These are phyloP conservation scores for Cyclospora cayetanensis DNA, from an alignment of 169 alveolate genomes.

Conservation along the genomic window DNA sequence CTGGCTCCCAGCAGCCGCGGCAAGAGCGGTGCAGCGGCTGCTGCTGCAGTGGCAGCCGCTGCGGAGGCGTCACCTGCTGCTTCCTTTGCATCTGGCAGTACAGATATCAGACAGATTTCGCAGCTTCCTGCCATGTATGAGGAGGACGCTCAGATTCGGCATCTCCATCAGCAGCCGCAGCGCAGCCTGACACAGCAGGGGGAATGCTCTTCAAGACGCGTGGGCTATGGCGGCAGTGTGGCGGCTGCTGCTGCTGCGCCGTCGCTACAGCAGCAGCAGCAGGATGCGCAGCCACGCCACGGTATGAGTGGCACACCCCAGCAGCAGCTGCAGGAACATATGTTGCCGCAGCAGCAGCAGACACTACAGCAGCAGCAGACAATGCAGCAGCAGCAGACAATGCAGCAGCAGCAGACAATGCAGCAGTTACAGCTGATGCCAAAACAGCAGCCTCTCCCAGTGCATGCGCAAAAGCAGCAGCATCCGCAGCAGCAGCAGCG, in stretches of 20 bases:
- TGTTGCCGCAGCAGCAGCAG: conserved; percentile 36
- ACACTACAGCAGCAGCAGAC: not conserved
- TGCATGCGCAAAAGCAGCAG: not conserved
- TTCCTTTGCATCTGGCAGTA: conserved; percentile 9
- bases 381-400: not conserved
- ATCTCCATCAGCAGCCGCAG: conserved; percentile 14
- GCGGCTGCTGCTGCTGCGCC: not conserved
- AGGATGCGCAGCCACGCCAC: not conserved
- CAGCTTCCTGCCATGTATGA: not conserved
- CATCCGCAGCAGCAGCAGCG: conserved; percentile 15
- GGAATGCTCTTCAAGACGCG: not conserved
- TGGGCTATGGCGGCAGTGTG: no score
- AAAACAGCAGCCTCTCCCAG: not conserved
- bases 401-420: conserved; percentile 30
- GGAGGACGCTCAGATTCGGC: not conserved
- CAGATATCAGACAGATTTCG: not conserved
- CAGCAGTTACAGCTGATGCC: not conserved
- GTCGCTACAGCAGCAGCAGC: not conserved
- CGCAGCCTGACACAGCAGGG: not conserved
- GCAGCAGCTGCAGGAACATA: not conserved
- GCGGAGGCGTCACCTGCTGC: conserved; percentile 9
- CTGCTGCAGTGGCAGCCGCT: not conserved
- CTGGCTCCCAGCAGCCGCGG: not conserved
- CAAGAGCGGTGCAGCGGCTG: not conserved
- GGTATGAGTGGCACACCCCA: no score